phyloP scores from a whole-genome alignment of 2,329 filamentous ascomycete species.

The Tolypocladium tropicale region DNA sequence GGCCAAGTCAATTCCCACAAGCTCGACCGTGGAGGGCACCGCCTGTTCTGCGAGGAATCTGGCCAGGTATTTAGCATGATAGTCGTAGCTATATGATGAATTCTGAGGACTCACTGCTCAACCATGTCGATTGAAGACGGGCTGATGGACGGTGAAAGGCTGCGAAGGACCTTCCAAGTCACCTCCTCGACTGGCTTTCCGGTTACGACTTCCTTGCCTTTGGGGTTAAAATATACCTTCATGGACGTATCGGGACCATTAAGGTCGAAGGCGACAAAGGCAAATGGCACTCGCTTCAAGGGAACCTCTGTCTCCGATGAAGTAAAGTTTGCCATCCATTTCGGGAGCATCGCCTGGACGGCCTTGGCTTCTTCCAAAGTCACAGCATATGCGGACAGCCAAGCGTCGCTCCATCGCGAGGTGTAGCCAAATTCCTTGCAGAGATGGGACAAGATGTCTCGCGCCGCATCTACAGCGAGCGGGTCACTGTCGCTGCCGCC shows the following conservation, averaged over 20 bases:
- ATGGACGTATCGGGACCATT: conserved; percentile 2
- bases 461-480: conserved; percentile 3
- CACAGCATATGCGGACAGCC: conserved; percentile 1
- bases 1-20: conserved; percentile 6
- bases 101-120: conserved; percentile 1
- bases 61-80: too few species aligned
- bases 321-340: conserved; percentile 1
- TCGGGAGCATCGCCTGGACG: not conserved
- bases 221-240: conserved; percentile 6
- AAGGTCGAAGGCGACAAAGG: conserved; percentile 5
- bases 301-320: not conserved
- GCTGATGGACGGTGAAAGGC: conserved; percentile 3
- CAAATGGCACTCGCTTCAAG: conserved; percentile 4
- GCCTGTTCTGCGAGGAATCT: conserved; percentile 2
- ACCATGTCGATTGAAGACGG: conserved; percentile 2
- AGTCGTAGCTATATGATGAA: not conserved
- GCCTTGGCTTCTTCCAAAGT: not conserved
- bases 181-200: not conserved
- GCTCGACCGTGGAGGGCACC: not conserved
- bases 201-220: conserved; percentile 5
- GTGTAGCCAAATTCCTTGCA: conserved; percentile 1
- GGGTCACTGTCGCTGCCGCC: conserved; percentile 5
- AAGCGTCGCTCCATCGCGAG: conserved; percentile 4
- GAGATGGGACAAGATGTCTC: conserved; percentile 1
- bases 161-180: conserved; percentile 2